These are phyloP conservation scores for Apiospora pterosperma DNA, from an alignment of 2,329 filamentous ascomycete genomes.

Conservation along the genomic window DNA sequence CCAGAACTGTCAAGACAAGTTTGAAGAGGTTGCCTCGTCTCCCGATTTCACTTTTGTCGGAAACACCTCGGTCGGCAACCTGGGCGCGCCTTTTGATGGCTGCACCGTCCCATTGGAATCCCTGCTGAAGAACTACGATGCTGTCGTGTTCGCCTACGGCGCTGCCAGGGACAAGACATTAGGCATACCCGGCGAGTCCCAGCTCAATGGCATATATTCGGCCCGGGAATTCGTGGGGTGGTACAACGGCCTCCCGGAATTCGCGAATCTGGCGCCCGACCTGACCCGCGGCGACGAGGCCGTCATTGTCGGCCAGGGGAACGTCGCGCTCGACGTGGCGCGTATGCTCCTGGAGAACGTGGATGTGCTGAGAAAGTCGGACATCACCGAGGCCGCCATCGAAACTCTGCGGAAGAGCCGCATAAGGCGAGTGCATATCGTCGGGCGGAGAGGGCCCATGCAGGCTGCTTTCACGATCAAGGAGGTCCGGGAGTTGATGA, in stretches of 20 bases:
- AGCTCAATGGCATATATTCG: constrained; percentile 72
- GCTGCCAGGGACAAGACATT: constrained; percentile 80
- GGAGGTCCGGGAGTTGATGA: constrained; percentile 84
- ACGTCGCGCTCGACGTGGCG: constrained; percentile 92
- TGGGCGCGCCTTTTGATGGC: constrained; percentile 34
- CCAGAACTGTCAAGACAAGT: constrained; percentile 92
- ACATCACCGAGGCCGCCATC: constrained; percentile 84
- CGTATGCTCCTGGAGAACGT: constrained; percentile 78
- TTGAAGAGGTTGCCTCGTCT: constrained; percentile 80
- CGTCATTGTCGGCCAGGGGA: constrained; percentile 89
- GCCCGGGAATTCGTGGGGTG: constrained; percentile 93
- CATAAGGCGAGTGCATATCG: constrained; percentile 77
- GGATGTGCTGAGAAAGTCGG: constrained; percentile 71
- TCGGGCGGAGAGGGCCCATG: constrained; percentile 84
- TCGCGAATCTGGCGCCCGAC: constrained; percentile 67
- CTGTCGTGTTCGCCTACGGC: constrained; percentile 88
- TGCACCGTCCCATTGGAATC: constrained; percentile 60
- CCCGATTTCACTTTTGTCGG: constrained; percentile 87
- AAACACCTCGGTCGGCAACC: constrained; percentile 74
- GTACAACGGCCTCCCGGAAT: constrained; percentile 94
- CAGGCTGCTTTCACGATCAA: constrained; percentile 97
- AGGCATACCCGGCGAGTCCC: constrained; percentile 74
- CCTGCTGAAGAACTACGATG: constrained; percentile 82
- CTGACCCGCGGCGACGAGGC: constrained; percentile 75
- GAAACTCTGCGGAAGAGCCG: constrained; percentile 68